Percentiles rank a stretch among this genome's conserved stretches.
phyloP scores from a whole-genome alignment of 306 rosid genomes.

The Vigna trinervia region DNA sequence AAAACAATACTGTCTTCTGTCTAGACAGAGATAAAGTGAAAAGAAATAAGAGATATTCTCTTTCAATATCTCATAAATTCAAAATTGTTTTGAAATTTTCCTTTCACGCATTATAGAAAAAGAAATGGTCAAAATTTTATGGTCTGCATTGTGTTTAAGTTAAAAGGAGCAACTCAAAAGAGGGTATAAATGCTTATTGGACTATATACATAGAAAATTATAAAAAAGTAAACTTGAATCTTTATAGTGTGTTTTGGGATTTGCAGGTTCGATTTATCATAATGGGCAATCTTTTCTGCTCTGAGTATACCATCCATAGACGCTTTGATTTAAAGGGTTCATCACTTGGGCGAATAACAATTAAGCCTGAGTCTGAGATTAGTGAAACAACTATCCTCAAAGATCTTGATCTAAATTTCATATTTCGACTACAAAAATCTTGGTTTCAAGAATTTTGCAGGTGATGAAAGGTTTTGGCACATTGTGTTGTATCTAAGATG shows the following conservation, averaged over 20 bases:
- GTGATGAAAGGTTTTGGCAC: constrained; percentile 44
- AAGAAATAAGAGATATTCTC: neutral
- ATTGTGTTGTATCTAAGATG: neutral
- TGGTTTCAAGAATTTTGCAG: constrained; percentile 88
- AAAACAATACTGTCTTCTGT: neutral
- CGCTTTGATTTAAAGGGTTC: constrained; percentile 85
- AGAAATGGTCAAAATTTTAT: too few species aligned
- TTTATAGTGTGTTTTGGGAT: neutral
- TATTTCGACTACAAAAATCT: constrained; percentile 67
- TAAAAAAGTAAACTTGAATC: neutral
- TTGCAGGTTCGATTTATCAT: constrained; percentile 79
- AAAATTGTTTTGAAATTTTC: neutral
- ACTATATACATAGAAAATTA: too few species aligned
- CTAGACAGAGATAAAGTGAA: neutral
- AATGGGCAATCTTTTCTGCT: constrained; percentile 82
- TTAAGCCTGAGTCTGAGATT: constrained; percentile 71
- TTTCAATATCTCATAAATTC: neutral
- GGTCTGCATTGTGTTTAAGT: too few species aligned
- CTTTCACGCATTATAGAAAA: neutral
- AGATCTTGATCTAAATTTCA: constrained; percentile 81
- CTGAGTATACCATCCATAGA: constrained; percentile 74
- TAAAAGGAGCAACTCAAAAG: too few species aligned
- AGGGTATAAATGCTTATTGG: too few species aligned
- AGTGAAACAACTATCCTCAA: constrained; percentile 80
- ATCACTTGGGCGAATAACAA: constrained; percentile 73